Evolutionary conservation across 2,329 filamentous ascomycete species (phyloP).

Genomic region (Penicillium corylophilum): DNA sequence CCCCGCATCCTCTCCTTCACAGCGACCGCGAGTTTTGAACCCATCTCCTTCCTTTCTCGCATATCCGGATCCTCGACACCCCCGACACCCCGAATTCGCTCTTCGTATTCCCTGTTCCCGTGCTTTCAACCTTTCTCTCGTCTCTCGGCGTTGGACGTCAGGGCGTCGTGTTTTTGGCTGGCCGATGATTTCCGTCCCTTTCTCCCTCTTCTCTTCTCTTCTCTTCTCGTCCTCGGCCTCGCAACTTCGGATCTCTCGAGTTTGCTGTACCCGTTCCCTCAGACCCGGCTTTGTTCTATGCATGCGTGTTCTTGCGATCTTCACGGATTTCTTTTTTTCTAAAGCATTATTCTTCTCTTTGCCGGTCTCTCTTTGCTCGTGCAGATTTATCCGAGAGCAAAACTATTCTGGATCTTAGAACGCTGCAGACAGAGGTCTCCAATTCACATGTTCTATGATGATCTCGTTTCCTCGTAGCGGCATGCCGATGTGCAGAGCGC

Average conservation of each 20-base stretch:
- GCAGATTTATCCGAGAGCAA: slow-evolving; percentile 4
- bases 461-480: slow-evolving; percentile 1
- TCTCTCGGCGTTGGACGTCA: slow-evolving; percentile 42
- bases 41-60: slow-evolving; percentile 10
- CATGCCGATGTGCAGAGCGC: not conserved
- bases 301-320: not conserved
- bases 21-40: slow-evolving; percentile 18
- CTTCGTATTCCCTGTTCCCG: slow-evolving; percentile 9
- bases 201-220: slow-evolving; percentile 14
- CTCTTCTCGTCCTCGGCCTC: slow-evolving; percentile 1
- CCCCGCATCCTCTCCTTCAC: slow-evolving; percentile 16
- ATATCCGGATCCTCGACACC: slow-evolving; percentile 1
- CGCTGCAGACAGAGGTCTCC: slow-evolving; percentile 9
- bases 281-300: not conserved
- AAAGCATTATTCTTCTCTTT: slow-evolving; percentile 11
- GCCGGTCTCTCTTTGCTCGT: slow-evolving; percentile 8
- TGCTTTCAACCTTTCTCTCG: slow-evolving; percentile 28
- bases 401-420: slow-evolving; percentile 14
- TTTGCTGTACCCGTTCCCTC: not conserved
- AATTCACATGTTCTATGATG: slow-evolving; percentile 16
- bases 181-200: slow-evolving; percentile 25
- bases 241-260: not conserved
- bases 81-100: not conserved
- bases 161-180: slow-evolving; percentile 40
- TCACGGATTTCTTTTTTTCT: not conserved